Conservation (phyloP, 257 asterid species). For the Anisodus tanguticus region DNA sequence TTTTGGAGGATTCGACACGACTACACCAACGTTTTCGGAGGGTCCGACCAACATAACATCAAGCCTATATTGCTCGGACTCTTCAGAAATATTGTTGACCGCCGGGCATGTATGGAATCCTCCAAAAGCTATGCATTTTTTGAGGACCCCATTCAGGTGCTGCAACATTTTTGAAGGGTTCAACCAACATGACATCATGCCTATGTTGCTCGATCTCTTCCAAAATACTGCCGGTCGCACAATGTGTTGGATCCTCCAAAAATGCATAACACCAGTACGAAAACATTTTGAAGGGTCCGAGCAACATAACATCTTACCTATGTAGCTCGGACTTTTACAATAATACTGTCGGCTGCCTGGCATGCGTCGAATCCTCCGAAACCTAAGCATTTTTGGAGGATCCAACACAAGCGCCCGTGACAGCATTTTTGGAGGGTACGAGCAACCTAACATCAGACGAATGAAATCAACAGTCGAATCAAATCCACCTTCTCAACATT, state of each 20-base stretch:
- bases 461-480: not conserved
- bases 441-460: not conserved
- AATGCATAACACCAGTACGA: too few species aligned
- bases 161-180: not conserved
- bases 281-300: too few species aligned
- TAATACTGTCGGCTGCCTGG: not conserved
- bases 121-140: not conserved
- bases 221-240: not conserved
- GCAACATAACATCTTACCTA: not conserved
- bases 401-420: accelerated
- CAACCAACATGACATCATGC: not conserved
- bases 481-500: conserved; percentile 62
- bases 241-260: not conserved
- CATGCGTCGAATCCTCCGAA: not conserved
- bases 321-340: not conserved
- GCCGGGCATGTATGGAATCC: accelerated
- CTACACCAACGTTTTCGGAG: not conserved
- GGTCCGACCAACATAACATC: not conserved
- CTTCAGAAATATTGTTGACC: not conserved
- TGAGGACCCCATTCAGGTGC: not conserved
- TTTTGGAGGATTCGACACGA: not conserved
- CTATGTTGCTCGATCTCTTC: not conserved
- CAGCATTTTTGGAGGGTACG: not conserved
- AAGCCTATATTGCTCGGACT: accelerated
- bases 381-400: not conserved